phyloP scores from a whole-genome alignment of 1,284 basidiomycete species.

The Naganishia albida region DNA sequence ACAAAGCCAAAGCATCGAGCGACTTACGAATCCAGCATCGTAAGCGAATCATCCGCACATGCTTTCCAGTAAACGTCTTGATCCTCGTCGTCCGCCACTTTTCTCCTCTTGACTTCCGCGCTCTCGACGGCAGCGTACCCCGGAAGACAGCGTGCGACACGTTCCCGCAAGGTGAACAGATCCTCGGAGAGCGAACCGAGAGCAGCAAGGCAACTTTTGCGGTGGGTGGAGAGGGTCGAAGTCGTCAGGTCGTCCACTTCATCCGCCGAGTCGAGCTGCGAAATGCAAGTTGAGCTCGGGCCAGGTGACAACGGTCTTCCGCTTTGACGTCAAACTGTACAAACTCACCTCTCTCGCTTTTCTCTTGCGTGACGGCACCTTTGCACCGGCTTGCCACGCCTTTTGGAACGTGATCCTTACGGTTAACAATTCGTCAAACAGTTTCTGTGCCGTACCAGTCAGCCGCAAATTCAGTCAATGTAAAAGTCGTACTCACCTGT shows the following conservation, averaged over 20 bases:
- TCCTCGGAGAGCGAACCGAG: constrained; percentile 18
- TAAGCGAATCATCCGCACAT: constrained; percentile 43
- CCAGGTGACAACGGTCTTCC: too few relatives aligned
- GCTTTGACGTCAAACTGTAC: too few relatives aligned
- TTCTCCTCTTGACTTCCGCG: constrained; percentile 32
- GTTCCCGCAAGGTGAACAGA: constrained; percentile 11
- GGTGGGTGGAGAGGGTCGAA: constrained; percentile 14
- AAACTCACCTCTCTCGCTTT: constrained; percentile 26
- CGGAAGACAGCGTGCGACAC: constrained; percentile 22
- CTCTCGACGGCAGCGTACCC: constrained; percentile 34
- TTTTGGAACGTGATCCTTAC: constrained; percentile 87
- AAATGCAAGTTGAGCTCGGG: constrained; percentile 24
- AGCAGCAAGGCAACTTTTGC: background rate
- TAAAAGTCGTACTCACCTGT: constrained; percentile 61
- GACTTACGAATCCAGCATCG: constrained; percentile 45
- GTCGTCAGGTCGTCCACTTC: constrained; percentile 42
- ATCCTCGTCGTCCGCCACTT: constrained; percentile 31
- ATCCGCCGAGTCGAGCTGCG: constrained; percentile 37
- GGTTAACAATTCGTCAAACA: constrained; percentile 83
- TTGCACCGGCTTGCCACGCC: constrained; percentile 62
- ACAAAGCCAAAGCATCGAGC: background rate
- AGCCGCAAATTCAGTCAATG: background rate
- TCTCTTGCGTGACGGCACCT: constrained; percentile 59
- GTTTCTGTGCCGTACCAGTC: constrained; percentile 57
- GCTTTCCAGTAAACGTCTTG: constrained; percentile 41